Evolutionary conservation across 176 grass and related monocot species (phyloP).

Genomic region (Dendrocalamus sinicus): DNA sequence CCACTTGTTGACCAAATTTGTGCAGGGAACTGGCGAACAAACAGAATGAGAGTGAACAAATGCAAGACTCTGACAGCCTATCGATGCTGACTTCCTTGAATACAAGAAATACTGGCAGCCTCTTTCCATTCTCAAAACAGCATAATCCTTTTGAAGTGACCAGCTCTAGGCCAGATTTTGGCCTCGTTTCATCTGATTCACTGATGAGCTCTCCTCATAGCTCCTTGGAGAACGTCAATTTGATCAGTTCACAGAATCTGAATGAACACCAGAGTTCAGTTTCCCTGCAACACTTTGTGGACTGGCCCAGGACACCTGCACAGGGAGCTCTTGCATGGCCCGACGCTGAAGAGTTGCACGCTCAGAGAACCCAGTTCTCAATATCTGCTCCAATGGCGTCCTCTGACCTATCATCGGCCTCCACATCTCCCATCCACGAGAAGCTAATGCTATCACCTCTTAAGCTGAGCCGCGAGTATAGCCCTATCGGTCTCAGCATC

Average conservation of each 20-base stretch:
- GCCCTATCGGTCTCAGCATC: slow-evolving; percentile 39
- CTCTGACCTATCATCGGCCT: slow-evolving; percentile 78
- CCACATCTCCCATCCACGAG: slow-evolving; percentile 72
- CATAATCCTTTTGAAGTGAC: slow-evolving; percentile 67
- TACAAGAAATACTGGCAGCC: slow-evolving; percentile 27
- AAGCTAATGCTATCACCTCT: slow-evolving; percentile 69
- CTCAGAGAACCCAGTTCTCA: slow-evolving; percentile 78
- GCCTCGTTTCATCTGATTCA: slow-evolving; percentile 59
- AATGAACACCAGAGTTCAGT: slow-evolving; percentile 62
- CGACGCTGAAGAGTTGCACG: slow-evolving; percentile 70
- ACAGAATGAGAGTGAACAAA: slow-evolving; percentile 55
- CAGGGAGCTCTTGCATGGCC: slow-evolving; percentile 71
- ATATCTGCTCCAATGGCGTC: slow-evolving; percentile 70
- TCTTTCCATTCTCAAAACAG: slow-evolving; percentile 71
- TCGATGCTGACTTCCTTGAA: slow-evolving; percentile 63
- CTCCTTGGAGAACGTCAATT: slow-evolving; percentile 59
- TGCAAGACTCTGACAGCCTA: slow-evolving; percentile 55
- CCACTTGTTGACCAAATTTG: not conserved
- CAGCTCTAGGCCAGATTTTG: slow-evolving; percentile 54
- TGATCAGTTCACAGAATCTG: slow-evolving; percentile 49
- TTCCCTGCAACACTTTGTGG: slow-evolving; percentile 73
- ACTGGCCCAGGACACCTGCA: slow-evolving; percentile 65
- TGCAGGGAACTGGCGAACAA: slow-evolving; percentile 58
- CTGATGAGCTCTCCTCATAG: slow-evolving; percentile 61
- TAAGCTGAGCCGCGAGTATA: slow-evolving; percentile 64